Percentiles rank a stretch among this genome's conserved stretches.
These are phyloP conservation scores for Prorocentrum cordatum DNA, from an alignment of 169 alveolate genomes.

Conservation along the genomic window DNA sequence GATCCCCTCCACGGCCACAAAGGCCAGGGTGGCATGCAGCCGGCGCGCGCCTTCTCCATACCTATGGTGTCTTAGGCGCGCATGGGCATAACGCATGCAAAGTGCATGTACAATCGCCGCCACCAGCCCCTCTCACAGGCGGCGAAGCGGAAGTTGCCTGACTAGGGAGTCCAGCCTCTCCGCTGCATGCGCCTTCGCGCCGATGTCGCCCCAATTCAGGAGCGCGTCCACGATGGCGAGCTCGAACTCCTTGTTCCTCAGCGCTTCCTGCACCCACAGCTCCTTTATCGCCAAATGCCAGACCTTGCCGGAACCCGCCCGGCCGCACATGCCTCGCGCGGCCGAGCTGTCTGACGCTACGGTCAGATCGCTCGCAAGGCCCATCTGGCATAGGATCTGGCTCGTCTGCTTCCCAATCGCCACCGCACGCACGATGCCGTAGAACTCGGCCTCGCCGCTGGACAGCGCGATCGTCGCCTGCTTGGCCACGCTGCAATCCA, in stretches of 20 bases:
- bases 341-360: neutral
- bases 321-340: neutral
- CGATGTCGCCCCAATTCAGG: neutral
- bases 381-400: neutral
- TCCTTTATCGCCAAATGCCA: neutral
- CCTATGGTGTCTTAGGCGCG: no score
- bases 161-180: no score
- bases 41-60: no score
- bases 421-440: neutral
- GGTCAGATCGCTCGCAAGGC: neutral
- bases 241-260: neutral
- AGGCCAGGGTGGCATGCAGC: no score
- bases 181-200: neutral
- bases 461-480: neutral
- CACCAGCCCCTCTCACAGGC: no score
- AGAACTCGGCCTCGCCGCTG: constrained; percentile 11
- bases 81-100: no score
- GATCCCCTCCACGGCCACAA: no score
- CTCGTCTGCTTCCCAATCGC: neutral
- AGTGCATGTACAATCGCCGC: no score
- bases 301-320: neutral
- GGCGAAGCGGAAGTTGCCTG: no score
- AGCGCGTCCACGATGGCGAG: neutral
- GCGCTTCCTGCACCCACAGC: constrained; percentile 7
- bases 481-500: neutral